Evolutionary conservation across 1,139 yeast species (phyloP), one percentile per base, ranked within the genome.

Genomic region (Suhomyces wounanorum): DNA sequence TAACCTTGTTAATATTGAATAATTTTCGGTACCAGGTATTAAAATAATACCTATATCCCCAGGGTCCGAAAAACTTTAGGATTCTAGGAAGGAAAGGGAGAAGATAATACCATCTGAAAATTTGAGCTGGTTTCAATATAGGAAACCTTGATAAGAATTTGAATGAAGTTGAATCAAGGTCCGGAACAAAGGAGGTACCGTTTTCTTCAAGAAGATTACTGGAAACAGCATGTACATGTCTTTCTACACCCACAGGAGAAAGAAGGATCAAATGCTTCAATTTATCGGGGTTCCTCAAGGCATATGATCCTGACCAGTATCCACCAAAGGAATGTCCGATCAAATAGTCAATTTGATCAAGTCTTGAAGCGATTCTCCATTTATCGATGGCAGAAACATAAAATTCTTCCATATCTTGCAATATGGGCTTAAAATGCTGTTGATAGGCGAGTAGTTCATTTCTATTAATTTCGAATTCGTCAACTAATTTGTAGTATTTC

Each of bases 171-270:
- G 81, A 79, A 49, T 75, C 78, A 11, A 77, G 55, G 2, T 69
- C 59, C 0, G 82, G 82, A 35, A 54, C 55, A 9, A 68, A 52
- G 11, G 42, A 40, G 2, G 52, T 52, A 36, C 49, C 62, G 37
- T 13, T 44, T 11, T 5, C 56, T 40, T 10, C 52, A 9, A 47
- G 47, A 9, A 60, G 60, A 50, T 63, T 56, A 26, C 83, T 81
- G 28, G 81, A 77, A 2, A 86, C 68, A 0, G 91, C 85, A 61
- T 78, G 84, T 1, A 86, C 81, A 50, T 83, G 83, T 48, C 89
- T 74, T 58, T 89, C 96, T 23, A 94, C 88, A 0, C 97, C 98
- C 0, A 92, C 96, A 0, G 99, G 99, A 1, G 96, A 88, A 2
- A 89, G 84, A 37, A 94, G 73, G 33, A 90, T 78, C 53, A 94